Evolutionary conservation across 2,329 filamentous ascomycete species (phyloP).

Genomic region (Microthyrium microscopicum): DNA sequence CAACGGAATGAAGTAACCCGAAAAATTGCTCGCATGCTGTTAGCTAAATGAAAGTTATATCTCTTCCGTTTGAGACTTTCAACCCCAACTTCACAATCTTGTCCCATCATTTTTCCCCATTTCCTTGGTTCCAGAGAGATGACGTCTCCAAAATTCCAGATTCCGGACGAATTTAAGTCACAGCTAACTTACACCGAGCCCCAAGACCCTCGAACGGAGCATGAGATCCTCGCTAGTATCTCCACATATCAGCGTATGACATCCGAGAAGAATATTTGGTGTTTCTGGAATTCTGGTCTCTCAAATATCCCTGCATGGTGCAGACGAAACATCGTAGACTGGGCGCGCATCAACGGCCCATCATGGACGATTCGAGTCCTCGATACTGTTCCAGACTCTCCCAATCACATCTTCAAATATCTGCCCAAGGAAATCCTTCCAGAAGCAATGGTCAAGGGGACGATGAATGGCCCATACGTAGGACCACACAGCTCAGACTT

Average conservation of each 20-base stretch:
- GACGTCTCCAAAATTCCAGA: background rate
- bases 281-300: conserved; percentile 24
- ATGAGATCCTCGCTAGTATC: background rate
- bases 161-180: background rate
- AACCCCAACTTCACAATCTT: too few relatives aligned
- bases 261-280: conserved; percentile 26
- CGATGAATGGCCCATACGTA: conserved; percentile 27
- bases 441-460: conserved; percentile 24
- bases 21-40: too few relatives aligned
- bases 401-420: conserved; percentile 23
- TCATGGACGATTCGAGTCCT: conserved; percentile 27
- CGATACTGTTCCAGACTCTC: conserved; percentile 20
- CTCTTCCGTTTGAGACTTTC: too few relatives aligned
- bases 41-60: too few relatives aligned
- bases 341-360: conserved; percentile 23
- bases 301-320: conserved; percentile 22
- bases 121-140: too few relatives aligned
- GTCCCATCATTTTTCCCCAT: too few relatives aligned
- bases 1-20: too few relatives aligned
- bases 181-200: background rate
- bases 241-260: too few relatives aligned
- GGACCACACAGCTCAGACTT: conserved; percentile 32
- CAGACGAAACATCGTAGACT: conserved; percentile 24
- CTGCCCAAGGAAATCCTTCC: conserved; percentile 18
- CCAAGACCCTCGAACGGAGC: background rate